These are phyloP conservation scores for Hyaloscypha hepaticicola DNA, from an alignment of 495 filamentous ascomycete species.

Conservation along the genomic window DNA sequence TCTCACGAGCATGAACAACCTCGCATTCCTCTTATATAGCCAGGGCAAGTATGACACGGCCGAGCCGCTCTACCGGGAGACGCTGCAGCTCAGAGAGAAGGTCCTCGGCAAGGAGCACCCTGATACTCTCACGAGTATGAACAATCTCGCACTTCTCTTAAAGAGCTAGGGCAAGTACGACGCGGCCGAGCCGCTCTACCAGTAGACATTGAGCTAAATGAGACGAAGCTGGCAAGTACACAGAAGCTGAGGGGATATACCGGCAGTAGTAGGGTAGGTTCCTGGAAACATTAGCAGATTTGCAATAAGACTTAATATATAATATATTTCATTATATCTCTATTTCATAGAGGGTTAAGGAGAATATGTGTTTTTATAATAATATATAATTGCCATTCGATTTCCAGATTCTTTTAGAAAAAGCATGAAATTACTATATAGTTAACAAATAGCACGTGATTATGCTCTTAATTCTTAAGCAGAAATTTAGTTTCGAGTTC, in stretches of 20 bases:
- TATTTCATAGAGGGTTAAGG: too few species aligned
- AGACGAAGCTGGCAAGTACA: too few species aligned
- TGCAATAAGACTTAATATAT: neutral
- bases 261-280: too few species aligned
- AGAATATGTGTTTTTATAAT: neutral
- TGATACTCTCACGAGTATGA: conserved; percentile 29
- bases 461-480: too few species aligned
- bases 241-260: too few species aligned
- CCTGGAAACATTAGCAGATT: too few species aligned
- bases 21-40: too few species aligned
- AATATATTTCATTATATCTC: neutral
- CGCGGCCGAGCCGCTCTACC: conserved; percentile 31
- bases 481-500: too few species aligned
- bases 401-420: neutral
- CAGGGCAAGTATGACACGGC: too few species aligned
- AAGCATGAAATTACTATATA: neutral
- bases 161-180: conserved; percentile 31
- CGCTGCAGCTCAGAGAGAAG: conserved; percentile 19
- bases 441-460: too few species aligned
- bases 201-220: too few species aligned
- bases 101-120: conserved; percentile 33
- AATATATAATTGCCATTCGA: neutral
- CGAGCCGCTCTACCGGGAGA: conserved; percentile 31
- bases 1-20: too few species aligned
- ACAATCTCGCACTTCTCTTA: conserved; percentile 29